Base-by-base conservation (phyloP, 768 basidiomycete genomes). In the Porphyrellus cyaneotinctus region DNA sequence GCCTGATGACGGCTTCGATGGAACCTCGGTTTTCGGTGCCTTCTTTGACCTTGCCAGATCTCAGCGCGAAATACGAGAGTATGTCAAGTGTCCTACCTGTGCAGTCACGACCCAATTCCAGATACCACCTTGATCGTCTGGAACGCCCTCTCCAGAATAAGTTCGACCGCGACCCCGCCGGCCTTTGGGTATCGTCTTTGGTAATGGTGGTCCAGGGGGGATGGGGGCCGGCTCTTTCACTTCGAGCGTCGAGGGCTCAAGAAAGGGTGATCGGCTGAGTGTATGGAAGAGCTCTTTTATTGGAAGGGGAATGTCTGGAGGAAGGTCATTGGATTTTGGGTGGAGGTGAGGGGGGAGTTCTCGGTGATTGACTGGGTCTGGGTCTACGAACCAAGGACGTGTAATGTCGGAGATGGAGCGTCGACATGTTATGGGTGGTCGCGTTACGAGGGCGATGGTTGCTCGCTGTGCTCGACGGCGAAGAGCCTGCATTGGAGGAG, bases 1-100 rank as follows among this genome's bases (percentile, higher is more conserved):
- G 66, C 44, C 87, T 77, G 39, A 88, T 79, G 35, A 91, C 81
- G 9, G 83, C 82, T 62, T 91, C 87, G 50, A 92, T 83, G 2
- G 84, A 80, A 7, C 89, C 91, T 60, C 84, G 78, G 50, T 79
- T 82, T 73, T 92, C 89, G 8, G 87, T 87, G 10, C 90, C 90
- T 59, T 90, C 87, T 65, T 90, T 93, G 45, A 93, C 88, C 86
- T 88, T 18, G 55, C 15, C 49, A 43, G 20, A 37, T 37, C 54
- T 54, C 48, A 56, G 23, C 10, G 17, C n/a, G 41, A 7, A 18
- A 48, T 1, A 18, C 6, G 14, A 15, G 22, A 5, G 14, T 1
- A 2, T 11, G n/a, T n/a, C 24, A 33, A 22, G 31, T 13, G 12
- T 54, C 68, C 30, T 51, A 85, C 88, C 75, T 91, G 87, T 5